These are phyloP conservation scores for Crithidia acanthocephali DNA, from an alignment of 208 protist species.

Conservation along the genomic window DNA sequence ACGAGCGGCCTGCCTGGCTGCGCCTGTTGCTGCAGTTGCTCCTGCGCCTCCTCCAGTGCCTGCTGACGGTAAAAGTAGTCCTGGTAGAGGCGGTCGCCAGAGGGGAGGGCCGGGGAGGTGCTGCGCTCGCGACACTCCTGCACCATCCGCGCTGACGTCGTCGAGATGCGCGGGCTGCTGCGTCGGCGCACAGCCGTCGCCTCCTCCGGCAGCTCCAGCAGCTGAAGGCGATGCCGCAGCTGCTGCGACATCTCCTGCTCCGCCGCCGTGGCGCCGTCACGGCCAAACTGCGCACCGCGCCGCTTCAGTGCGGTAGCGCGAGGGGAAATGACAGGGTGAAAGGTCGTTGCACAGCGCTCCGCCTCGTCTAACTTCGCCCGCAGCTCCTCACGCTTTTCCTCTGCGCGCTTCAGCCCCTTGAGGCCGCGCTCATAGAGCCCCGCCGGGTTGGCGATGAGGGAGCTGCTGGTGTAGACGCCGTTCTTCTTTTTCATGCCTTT, in stretches of 20 bases:
- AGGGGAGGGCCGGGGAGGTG: slow-evolving; percentile 30
- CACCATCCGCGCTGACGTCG: slow-evolving; percentile 51
- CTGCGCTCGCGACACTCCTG: slow-evolving; percentile 37
- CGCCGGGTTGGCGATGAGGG: slow-evolving; percentile 12
- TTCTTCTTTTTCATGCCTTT: slow-evolving; percentile 20
- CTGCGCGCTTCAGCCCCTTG: slow-evolving; percentile 6
- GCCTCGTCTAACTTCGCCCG: slow-evolving; percentile 32
- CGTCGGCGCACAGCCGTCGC: slow-evolving; percentile 20
- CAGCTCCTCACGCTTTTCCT: slow-evolving; percentile 33
- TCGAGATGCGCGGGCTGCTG: slow-evolving; percentile 49
- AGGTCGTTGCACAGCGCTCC: slow-evolving; percentile 42
- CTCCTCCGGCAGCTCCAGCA: slow-evolving; percentile 56
- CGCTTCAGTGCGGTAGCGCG: slow-evolving; percentile 13
- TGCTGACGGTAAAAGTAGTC: slow-evolving; percentile 41
- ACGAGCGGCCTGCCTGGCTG: neutral
- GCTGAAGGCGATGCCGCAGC: slow-evolving; percentile 48
- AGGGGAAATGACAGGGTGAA: slow-evolving; percentile 54
- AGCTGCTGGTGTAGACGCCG: slow-evolving; percentile 8
- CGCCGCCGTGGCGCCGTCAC: neutral
- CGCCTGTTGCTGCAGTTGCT: neutral
- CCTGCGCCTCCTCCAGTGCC: slow-evolving; percentile 2
- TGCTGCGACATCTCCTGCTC: slow-evolving; percentile 23
- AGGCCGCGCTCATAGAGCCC: slow-evolving; percentile 43
- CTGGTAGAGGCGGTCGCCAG: slow-evolving; percentile 54
- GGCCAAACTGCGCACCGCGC: neutral